These are phyloP conservation scores for Podaxis rugospora DNA, from an alignment of 768 basidiomycete species.

Conservation along the genomic window DNA sequence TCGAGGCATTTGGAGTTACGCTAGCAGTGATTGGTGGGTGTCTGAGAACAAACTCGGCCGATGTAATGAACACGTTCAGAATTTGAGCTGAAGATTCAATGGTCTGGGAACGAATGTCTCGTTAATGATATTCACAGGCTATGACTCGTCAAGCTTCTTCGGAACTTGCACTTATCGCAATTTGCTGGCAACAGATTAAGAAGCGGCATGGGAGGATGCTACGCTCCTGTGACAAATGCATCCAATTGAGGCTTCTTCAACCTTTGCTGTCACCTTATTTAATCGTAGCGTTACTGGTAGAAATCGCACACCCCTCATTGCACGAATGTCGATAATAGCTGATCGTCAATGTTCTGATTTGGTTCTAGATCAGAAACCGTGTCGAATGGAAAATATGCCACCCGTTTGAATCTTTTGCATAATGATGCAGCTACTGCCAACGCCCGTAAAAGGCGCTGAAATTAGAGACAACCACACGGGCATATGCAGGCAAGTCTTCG, in stretches of 20 bases:
- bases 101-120: not conserved
- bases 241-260: constrained; percentile 2
- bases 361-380: constrained; percentile 7
- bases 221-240: not conserved
- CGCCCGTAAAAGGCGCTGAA: not conserved
- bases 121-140: not conserved
- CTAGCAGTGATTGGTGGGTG: not conserved
- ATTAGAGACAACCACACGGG: not conserved
- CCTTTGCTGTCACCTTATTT: constrained; percentile 1
- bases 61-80: not conserved
- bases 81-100: not conserved
- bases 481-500: not conserved
- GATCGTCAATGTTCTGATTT: constrained; percentile 10
- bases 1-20: not conserved
- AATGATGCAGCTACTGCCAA: not conserved
- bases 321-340: not conserved
- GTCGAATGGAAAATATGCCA: not conserved
- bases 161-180: not conserved
- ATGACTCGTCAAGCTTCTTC: not conserved
- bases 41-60: not conserved
- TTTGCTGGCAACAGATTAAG: not conserved
- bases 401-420: not conserved
- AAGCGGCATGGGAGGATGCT: not conserved
- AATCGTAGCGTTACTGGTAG: not conserved
- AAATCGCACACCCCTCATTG: not conserved